Percentiles rank a stretch among this genome's conserved stretches.
Conservation (phyloP, 2,329 filamentous ascomycete species). For the Xylaria sp. region DNA sequence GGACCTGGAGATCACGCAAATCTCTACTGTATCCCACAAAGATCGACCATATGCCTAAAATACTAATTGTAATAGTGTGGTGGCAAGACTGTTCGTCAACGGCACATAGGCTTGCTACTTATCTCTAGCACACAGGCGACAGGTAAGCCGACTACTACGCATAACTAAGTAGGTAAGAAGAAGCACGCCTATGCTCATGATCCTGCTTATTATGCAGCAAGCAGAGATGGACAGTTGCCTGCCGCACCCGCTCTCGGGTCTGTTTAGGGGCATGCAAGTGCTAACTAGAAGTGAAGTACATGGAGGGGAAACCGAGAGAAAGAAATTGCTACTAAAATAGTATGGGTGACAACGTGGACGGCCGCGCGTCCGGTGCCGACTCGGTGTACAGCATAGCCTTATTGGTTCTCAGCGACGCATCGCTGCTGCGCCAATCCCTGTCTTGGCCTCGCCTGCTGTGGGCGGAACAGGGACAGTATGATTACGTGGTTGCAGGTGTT, state of each 20-base stretch:
- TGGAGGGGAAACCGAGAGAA: neutral
- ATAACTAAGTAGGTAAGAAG: neutral
- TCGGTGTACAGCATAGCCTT: conserved; percentile 2
- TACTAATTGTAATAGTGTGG: too few species aligned
- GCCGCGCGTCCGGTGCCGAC: conserved; percentile 32
- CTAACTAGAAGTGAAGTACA: neutral
- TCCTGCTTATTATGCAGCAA: neutral
- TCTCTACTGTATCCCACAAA: neutral
- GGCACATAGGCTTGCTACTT: neutral
- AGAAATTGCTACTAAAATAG: conserved; percentile 22
- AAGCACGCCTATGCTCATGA: neutral
- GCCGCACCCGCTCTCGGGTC: too few species aligned
- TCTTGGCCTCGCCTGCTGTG: neutral
- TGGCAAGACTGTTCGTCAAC: too few species aligned
- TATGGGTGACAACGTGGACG: conserved; percentile 21
- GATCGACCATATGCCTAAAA: too few species aligned
- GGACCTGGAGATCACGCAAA: neutral
- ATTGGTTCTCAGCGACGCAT: conserved; percentile 6
- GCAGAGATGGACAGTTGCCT: neutral
- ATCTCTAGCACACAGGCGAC: neutral
- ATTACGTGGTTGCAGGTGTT: neutral
- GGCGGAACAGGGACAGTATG: neutral
- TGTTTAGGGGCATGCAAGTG: neutral
- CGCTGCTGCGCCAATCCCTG: conserved; percentile 25
- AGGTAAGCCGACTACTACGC: neutral